Evolutionary conservation across 805 yeast genomes (phyloP), one percentile per base, ranked within the genome.

Genomic region (Nakazawaea ambrosiae): DNA sequence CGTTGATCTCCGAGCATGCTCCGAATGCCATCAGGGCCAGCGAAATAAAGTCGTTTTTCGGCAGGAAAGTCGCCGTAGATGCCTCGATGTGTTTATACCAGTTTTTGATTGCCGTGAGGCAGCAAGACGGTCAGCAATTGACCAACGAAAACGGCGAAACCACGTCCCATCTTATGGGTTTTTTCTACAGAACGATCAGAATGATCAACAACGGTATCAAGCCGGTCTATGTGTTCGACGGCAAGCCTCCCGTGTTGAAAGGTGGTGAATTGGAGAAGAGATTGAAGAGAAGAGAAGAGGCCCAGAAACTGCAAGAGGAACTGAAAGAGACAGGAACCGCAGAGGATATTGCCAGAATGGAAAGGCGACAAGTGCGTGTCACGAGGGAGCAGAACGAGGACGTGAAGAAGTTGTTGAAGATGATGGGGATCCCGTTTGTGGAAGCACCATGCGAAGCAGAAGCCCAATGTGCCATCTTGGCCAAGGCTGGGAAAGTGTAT

Each of bases 401-500:
- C 51, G 97, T 96, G 16, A 86, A 87, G 58, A 68, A 73, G 45
- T 61, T 92, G 38, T 66, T 92, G 39, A 73, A 67, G 34, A 62
- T 90, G 25, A 92, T 92, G 99, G 99, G 99, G 0, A 83, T 92
- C 34, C 99, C 99, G 2, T 85, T 66, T 49, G 82, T 92, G 4
- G 78, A 77, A 38, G 97, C 98, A 0, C 98, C 99, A 1, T 81
- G 96, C 55, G 99, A 92, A 60, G 99, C 99, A 2, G 99, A 92
- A 57, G 96, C 98, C 0, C 97, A 92, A 52, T 92, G 98, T 66
- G 97, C 98, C 0, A 92, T 78, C 45, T 62, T 92, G 33, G 97
- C 97, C 3, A 74, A 78, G 41, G 74, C 77, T 10, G 97, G 96
- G 2, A 88, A 87, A 53, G 97, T 90, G 0, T 92, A 80, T 55